Conservation (phyloP, 371 early-diverging fungal genomes). For the Circinella minor region DNA sequence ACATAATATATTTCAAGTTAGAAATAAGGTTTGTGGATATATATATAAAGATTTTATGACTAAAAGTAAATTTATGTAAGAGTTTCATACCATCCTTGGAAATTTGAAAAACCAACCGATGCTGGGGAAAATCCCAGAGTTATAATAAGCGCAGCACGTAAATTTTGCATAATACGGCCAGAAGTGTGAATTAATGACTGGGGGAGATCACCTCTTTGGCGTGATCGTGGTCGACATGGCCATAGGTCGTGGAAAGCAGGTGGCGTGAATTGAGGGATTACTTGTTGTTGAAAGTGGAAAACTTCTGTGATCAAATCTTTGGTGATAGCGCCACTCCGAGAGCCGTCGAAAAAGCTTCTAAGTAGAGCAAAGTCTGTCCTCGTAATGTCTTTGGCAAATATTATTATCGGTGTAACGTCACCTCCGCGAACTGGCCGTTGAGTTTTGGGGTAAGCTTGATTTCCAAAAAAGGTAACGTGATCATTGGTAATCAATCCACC, state of each 20-base stretch:
- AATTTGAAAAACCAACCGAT: background rate
- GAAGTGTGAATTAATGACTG: background rate
- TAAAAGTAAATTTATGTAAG: too few relatives aligned
- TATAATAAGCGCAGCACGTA: background rate
- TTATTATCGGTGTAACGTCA: too few relatives aligned
- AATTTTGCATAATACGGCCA: background rate
- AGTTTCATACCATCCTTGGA: background rate
- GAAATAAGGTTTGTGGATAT: background rate
- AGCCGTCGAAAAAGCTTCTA: too few relatives aligned
- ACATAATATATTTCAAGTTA: background rate
- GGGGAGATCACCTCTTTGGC: background rate
- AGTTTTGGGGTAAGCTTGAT: too few relatives aligned
- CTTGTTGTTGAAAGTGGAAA: background rate
- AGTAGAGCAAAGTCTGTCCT: background rate
- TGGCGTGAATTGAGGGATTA: background rate
- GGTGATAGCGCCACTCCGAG: background rate
- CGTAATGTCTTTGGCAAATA: constrained; percentile 1
- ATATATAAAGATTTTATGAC: background rate
- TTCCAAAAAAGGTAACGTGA: too few relatives aligned
- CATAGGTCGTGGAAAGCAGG: constrained; percentile 1
- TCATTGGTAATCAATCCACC: too few relatives aligned
- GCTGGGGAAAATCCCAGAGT: background rate
- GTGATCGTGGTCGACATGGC: background rate
- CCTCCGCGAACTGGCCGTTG: too few relatives aligned
- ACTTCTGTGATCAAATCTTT: too few relatives aligned